Evolutionary conservation across 257 asterid species (phyloP).

Genomic region (Eucommia ulmoides): DNA sequence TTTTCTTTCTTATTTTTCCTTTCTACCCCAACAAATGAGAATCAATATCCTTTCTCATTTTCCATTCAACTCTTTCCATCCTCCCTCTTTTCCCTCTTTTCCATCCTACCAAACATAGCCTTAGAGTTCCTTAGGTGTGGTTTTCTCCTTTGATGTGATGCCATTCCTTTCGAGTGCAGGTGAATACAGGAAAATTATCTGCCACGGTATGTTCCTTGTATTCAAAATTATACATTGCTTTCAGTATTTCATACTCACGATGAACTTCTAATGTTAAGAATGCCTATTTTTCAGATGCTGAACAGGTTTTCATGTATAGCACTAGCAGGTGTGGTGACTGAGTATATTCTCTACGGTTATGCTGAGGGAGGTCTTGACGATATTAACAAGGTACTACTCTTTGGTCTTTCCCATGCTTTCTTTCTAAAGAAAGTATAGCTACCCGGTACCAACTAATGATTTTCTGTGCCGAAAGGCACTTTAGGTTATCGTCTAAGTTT

Average conservation of each 20-base stretch:
- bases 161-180: constrained; percentile 32
- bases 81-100: no score
- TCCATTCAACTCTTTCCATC: no score
- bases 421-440: no score
- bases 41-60: no score
- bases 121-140: background rate
- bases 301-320: constrained; percentile 88
- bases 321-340: constrained; percentile 90
- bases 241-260: constrained; percentile 3
- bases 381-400: constrained; percentile 60
- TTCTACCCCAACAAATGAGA: no score
- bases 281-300: constrained; percentile 43
- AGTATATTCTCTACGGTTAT: constrained; percentile 71
- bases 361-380: constrained; percentile 96
- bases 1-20: no score
- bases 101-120: no score
- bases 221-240: background rate
- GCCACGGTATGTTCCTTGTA: constrained; percentile 38
- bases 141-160: background rate
- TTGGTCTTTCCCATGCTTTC: no score
- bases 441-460: no score
- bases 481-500: no score
- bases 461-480: no score
- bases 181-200: constrained; percentile 73
- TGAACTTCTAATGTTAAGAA: constrained; percentile 4